Evolutionary conservation across 2,329 filamentous ascomycete genomes (phyloP).

Genomic region (Dothideomycetidae sp.): DNA sequence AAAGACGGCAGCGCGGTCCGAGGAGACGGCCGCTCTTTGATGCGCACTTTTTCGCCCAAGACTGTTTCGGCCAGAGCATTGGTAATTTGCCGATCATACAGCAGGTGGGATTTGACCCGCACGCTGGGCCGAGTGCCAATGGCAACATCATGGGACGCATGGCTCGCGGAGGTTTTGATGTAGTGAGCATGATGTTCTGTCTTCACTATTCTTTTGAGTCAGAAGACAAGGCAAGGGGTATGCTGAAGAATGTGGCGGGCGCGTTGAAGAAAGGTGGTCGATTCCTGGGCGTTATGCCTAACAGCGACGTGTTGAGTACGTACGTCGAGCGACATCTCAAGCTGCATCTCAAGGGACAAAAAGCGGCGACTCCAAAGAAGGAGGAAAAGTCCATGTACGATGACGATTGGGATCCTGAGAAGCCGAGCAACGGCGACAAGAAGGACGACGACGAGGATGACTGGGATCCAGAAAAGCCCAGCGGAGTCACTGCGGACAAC

Average conservation of each 20-base stretch:
- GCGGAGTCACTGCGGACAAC: conserved; percentile 20
- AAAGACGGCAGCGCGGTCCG: conserved; percentile 34
- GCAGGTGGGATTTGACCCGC: conserved; percentile 75
- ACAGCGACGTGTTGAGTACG: conserved; percentile 75
- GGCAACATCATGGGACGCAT: conserved; percentile 49
- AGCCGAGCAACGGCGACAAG: conserved; percentile 24
- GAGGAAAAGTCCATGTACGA: conserved; percentile 16
- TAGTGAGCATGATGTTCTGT: conserved; percentile 98
- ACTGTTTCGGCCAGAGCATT: conserved; percentile 78
- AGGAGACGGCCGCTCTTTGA: conserved; percentile 53
- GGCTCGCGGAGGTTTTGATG: conserved; percentile 70
- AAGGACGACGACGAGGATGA: conserved; percentile 22
- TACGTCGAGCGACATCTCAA: conserved; percentile 67
- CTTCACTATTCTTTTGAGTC: conserved; percentile 98
- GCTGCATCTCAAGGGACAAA: conserved; percentile 12
- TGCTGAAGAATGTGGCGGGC: conserved; percentile 86
- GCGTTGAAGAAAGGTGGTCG: conserved; percentile 84
- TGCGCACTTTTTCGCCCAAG: conserved; percentile 76
- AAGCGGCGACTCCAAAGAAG: conserved; percentile 26
- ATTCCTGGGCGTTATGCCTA: conserved; percentile 93
- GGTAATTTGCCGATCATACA: conserved; percentile 68
- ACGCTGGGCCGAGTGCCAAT: conserved; percentile 42
- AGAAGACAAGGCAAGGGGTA: conserved; percentile 75
- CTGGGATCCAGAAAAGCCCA: conserved; percentile 18
- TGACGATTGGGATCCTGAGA: conserved; percentile 25